A percentile compares a stretch with the other conserved stretches of the same genome.
Conservation (phyloP, 179 eudicot genomes). For the Sideroxylon spinosum region DNA sequence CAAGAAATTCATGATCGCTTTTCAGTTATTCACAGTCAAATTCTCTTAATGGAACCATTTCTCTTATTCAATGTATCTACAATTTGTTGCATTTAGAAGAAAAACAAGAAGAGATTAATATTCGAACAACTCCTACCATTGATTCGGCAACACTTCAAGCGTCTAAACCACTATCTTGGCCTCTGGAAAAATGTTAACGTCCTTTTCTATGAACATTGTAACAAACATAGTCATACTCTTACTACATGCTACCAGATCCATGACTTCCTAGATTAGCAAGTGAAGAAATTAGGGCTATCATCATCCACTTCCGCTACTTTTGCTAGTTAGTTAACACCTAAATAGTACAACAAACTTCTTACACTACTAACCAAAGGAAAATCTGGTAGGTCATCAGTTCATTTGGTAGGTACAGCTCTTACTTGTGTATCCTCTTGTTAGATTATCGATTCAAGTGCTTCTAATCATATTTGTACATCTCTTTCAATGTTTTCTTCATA, state of each 20-base stretch:
- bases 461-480: neutral
- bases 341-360: neutral
- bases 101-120: conserved; percentile 10
- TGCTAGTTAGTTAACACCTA: neutral
- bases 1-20: conserved; percentile 7
- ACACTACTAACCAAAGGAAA: neutral
- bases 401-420: conserved; percentile 5
- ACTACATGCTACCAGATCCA: no score
- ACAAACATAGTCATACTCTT: neutral
- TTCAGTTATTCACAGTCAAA: conserved; percentile 4
- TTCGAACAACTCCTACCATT: neutral
- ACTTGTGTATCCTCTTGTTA: neutral
- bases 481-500: neutral
- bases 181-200: neutral
- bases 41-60: conserved; percentile 11
- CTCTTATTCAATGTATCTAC: neutral
- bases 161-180: conserved; percentile 4
- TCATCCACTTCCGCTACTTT: neutral
- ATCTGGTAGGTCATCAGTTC: neutral
- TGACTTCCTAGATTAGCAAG: no score
- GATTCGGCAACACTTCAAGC: neutral
- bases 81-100: neutral
- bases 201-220: conserved; percentile 3
- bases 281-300: no score
- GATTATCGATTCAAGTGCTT: neutral